Conservation (phyloP, 768 basidiomycete genomes). For the Lepiota venenata region DNA sequence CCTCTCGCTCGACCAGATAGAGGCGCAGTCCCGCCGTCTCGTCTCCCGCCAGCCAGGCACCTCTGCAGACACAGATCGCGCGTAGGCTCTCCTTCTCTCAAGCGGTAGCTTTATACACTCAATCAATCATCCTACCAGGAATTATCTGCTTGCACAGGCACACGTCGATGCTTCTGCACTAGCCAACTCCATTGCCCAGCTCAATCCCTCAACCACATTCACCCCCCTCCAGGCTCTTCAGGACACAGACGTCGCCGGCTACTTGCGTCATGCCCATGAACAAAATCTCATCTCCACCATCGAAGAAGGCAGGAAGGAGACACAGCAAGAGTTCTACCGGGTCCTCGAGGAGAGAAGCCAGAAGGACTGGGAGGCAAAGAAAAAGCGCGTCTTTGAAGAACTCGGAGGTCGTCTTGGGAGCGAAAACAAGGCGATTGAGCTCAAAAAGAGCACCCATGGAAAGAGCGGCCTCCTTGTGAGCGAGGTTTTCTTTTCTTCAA, state of each 20-base stretch:
- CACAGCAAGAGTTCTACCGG: constrained; percentile 81
- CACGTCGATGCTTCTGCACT: constrained; percentile 92
- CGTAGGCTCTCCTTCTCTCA: constrained; percentile 41
- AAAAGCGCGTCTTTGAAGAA: constrained; percentile 87
- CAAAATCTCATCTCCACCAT: constrained; percentile 94
- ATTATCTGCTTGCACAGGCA: constrained; percentile 90
- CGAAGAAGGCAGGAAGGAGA: constrained; percentile 83
- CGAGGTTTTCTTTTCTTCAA: constrained; percentile 10
- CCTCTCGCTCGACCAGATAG: constrained; percentile 92
- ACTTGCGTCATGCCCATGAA: constrained; percentile 91
- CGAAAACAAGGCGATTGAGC: constrained; percentile 55
- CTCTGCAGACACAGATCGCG: constrained; percentile 67
- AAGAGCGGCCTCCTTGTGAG: constrained; percentile 53
- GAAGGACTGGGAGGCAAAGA: constrained; percentile 88
- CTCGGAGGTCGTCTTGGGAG: constrained; percentile 65
- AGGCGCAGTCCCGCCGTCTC: constrained; percentile 85
- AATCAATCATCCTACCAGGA: constrained; percentile 39
- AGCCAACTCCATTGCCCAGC: constrained; percentile 74
- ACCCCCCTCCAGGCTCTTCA: constrained; percentile 89
- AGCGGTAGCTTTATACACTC: constrained; percentile 2
- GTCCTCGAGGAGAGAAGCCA: constrained; percentile 72
- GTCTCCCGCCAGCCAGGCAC: constrained; percentile 66
- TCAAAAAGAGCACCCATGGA: constrained; percentile 60
- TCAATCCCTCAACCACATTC: constrained; percentile 81
- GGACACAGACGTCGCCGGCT: constrained; percentile 93